Percentiles rank a stretch among this genome's conserved stretches.
Evolutionary conservation across 441 rosid genomes (phyloP).

Genomic region (Populus hybrid): DNA sequence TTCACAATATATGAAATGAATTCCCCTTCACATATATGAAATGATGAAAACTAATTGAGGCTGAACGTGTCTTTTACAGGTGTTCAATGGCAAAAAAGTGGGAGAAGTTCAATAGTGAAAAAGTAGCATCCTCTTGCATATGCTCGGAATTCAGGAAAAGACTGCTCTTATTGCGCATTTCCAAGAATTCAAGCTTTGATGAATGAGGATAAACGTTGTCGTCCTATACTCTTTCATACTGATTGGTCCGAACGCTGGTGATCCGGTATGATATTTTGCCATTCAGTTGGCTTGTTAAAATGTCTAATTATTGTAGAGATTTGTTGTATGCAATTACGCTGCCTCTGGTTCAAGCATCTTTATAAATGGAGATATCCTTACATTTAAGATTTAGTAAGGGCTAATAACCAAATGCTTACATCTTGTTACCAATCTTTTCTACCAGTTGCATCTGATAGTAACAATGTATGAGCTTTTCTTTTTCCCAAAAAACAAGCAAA

Average conservation of each 20-base stretch:
- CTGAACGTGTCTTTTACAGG: slow-evolving; percentile 31
- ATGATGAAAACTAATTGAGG: slow-evolving; percentile 6
- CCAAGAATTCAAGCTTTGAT: slow-evolving; percentile 82
- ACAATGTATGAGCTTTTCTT: not conserved
- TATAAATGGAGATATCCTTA: not conserved
- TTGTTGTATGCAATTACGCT: not conserved
- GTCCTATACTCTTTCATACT: slow-evolving; percentile 72
- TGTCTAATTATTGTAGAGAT: not conserved
- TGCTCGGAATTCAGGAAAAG: slow-evolving; percentile 79
- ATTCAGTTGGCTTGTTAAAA: not conserved
- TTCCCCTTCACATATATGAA: not conserved
- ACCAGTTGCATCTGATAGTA: slow-evolving; percentile 1
- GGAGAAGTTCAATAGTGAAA: slow-evolving; percentile 86
- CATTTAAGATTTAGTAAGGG: not conserved
- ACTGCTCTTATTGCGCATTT: slow-evolving; percentile 75
- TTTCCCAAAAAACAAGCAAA: no score
- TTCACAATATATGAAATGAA: not conserved
- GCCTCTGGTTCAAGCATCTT: not conserved
- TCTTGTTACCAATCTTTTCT: not conserved
- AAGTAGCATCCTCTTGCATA: slow-evolving; percentile 78
- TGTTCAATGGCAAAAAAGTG: slow-evolving; percentile 78
- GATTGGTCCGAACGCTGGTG: slow-evolving; percentile 81
- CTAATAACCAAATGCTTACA: not conserved
- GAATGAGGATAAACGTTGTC: slow-evolving; percentile 83
- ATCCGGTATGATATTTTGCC: slow-evolving; percentile 45